phyloP scores from a whole-genome alignment of 768 basidiomycete genomes.

The Lentinula raphanica region DNA sequence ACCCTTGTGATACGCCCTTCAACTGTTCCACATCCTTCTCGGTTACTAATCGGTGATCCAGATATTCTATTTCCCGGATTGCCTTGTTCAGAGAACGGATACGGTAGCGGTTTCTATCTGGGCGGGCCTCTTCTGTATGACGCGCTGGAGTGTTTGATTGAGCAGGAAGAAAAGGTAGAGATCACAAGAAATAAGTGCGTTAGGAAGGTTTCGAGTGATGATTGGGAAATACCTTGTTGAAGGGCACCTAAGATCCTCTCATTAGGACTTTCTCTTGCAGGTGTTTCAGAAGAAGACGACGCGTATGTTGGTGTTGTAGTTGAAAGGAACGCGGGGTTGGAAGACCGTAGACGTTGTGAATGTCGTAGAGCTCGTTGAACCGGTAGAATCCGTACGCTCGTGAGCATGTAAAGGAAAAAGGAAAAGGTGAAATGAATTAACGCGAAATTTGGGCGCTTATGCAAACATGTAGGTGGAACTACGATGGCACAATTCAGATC shows the following conservation, averaged over 20 bases:
- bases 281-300: neutral
- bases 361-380: neutral
- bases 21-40: neutral
- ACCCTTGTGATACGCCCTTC: neutral
- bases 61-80: neutral
- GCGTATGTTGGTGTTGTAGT: neutral
- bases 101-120: neutral
- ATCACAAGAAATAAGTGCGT: too few relatives aligned
- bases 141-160: neutral
- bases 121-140: neutral
- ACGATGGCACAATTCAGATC: too few relatives aligned
- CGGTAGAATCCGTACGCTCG: neutral
- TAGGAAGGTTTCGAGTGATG: neutral
- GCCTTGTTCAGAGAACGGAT: conserved; percentile 1
- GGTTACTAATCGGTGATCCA: neutral
- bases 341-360: too few relatives aligned
- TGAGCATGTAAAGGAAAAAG: neutral
- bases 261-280: neutral
- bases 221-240: neutral
- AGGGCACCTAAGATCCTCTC: neutral
- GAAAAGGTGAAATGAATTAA: too few relatives aligned
- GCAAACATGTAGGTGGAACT: too few relatives aligned
- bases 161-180: too few relatives aligned
- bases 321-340: neutral
- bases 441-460: too few relatives aligned